A percentile compares a stretch with the other conserved stretches of the same genome.
Evolutionary conservation across 2,329 filamentous ascomycete genomes (phyloP).

Genomic region (Colletotrichum tanaceti): DNA sequence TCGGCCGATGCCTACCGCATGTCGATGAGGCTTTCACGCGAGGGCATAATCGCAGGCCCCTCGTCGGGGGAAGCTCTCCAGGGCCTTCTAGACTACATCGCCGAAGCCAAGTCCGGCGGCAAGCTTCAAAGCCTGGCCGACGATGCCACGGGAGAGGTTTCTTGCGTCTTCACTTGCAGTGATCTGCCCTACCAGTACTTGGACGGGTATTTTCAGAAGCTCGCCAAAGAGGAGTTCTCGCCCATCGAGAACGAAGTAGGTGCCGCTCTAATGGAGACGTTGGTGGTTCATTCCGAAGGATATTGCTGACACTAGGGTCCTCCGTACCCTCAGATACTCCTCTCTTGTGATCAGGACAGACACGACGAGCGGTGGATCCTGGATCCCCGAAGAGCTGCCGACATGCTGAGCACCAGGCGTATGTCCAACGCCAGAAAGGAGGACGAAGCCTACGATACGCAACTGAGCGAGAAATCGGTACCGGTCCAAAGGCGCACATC

Average conservation of each 20-base stretch:
- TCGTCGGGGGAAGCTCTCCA: slow-evolving; percentile 32
- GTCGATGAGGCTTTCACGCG: slow-evolving; percentile 31
- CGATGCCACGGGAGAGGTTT: slow-evolving; percentile 5
- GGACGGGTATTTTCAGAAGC: slow-evolving; percentile 19
- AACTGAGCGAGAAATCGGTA: not conserved
- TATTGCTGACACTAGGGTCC: not conserved
- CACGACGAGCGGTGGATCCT: slow-evolving; percentile 48
- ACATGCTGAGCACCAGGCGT: slow-evolving; percentile 35
- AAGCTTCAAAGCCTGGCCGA: not conserved
- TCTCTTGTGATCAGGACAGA: slow-evolving; percentile 44
- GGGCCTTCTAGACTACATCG: slow-evolving; percentile 10
- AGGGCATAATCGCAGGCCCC: slow-evolving; percentile 31
- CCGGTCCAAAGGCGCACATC: not conserved
- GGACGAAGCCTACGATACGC: not conserved
- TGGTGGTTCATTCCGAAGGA: not conserved
- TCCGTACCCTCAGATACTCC: slow-evolving; percentile 43
- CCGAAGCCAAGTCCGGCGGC: not conserved
- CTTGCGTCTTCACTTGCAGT: slow-evolving; percentile 34
- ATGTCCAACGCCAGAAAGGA: not conserved
- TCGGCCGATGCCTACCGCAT: slow-evolving; percentile 30
- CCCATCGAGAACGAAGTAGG: slow-evolving; percentile 19
- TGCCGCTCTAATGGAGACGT: rapidly evolving
- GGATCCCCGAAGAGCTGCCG: slow-evolving; percentile 35
- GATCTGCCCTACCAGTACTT: slow-evolving; percentile 36
- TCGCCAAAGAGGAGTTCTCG: slow-evolving; percentile 9